phyloP scores from a whole-genome alignment of 192 early-diverging fungal species.

The Anaeromyces robustus region DNA sequence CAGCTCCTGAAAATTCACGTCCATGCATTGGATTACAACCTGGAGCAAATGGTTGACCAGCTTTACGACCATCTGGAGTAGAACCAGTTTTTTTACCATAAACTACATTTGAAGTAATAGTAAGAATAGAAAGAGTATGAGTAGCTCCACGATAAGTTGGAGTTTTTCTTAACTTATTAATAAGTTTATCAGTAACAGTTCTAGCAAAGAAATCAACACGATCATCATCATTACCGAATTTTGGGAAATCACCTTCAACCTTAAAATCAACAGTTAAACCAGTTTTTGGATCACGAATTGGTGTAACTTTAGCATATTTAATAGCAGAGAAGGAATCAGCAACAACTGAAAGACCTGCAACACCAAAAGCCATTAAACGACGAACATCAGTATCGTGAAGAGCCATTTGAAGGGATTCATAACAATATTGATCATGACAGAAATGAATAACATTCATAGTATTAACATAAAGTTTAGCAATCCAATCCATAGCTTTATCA shows the following conservation, averaged over 20 bases:
- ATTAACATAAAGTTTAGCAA: conserved; percentile 11
- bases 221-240: background rate
- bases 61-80: conserved; percentile 7
- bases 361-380: conserved; percentile 9
- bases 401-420: conserved; percentile 10
- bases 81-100: conserved; percentile 11
- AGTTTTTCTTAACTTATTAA: conserved; percentile 4
- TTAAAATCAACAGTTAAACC: conserved; percentile 11
- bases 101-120: conserved; percentile 1
- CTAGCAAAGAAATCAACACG: conserved; percentile 8
- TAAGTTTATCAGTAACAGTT: conserved; percentile 4
- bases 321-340: conserved; percentile 9
- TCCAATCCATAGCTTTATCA: conserved; percentile 12
- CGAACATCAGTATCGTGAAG: conserved; percentile 10
- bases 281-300: conserved; percentile 12
- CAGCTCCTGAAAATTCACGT: conserved; percentile 6
- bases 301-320: conserved; percentile 7
- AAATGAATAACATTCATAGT: conserved; percentile 11
- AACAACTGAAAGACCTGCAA: conserved; percentile 10
- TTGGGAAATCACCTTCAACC: conserved; percentile 11
- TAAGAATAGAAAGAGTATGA: conserved; percentile 5
- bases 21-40: conserved; percentile 10
- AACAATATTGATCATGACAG: conserved; percentile 11
- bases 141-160: conserved; percentile 8
- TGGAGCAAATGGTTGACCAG: conserved; percentile 7